Evolutionary conservation across 2,329 filamentous ascomycete species (phyloP).

Genomic region (Nigrospora oryzae): DNA sequence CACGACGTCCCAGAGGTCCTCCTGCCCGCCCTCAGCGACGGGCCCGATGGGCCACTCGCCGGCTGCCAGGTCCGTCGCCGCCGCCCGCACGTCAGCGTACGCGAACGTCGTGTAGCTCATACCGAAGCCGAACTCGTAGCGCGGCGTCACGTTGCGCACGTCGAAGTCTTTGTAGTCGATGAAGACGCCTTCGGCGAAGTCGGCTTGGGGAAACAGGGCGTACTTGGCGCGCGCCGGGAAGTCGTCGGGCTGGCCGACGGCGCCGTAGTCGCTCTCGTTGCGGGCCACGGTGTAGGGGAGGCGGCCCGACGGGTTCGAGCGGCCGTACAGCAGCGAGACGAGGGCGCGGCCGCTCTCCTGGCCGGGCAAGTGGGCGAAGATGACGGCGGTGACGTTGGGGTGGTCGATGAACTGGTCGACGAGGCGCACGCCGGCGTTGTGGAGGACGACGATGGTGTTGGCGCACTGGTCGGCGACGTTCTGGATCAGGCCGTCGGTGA

Average conservation of each 20-base stretch:
- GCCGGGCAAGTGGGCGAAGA: slow-evolving; percentile 40
- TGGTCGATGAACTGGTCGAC: slow-evolving; percentile 40
- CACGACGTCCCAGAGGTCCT: slow-evolving; percentile 44
- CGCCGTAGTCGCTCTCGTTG: slow-evolving; percentile 30
- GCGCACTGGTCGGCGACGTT: slow-evolving; percentile 36
- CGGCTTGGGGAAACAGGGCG: slow-evolving; percentile 21
- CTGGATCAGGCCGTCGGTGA: slow-evolving; percentile 33
- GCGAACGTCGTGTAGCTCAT: slow-evolving; percentile 41
- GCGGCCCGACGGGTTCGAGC: slow-evolving; percentile 28
- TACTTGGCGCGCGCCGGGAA: slow-evolving; percentile 36
- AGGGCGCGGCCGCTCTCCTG: slow-evolving; percentile 37
- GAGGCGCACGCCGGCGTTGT: slow-evolving; percentile 39
- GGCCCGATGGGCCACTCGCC: slow-evolving; percentile 8
- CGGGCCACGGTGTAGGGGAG: slow-evolving; percentile 37
- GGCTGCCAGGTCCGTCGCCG: slow-evolving; percentile 9
- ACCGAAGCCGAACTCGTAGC: slow-evolving; percentile 27
- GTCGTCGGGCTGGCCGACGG: slow-evolving; percentile 14
- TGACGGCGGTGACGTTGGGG: slow-evolving; percentile 38
- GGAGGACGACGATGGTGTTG: slow-evolving; percentile 40
- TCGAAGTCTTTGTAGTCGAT: slow-evolving; percentile 26
- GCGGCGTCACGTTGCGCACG: slow-evolving; percentile 15
- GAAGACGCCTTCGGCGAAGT: slow-evolving; percentile 21
- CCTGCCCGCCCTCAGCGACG: slow-evolving; percentile 38
- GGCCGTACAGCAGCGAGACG: slow-evolving; percentile 31
- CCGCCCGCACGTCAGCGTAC: slow-evolving; percentile 38